phyloP scores from a whole-genome alignment of 208 protist species.

The Crithidia expoeki region DNA sequence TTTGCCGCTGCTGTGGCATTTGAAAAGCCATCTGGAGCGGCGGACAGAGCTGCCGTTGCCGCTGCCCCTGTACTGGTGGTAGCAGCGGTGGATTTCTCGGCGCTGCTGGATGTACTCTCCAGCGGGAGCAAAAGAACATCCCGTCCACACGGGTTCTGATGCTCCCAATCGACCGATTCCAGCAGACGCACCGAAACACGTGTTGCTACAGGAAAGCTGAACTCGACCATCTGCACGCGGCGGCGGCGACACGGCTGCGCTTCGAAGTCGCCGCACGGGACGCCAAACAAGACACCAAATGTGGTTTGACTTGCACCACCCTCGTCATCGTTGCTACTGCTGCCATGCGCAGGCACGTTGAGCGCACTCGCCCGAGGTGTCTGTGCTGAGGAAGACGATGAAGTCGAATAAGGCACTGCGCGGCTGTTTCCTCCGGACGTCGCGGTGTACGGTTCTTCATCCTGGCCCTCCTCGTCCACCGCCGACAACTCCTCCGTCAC shows the following conservation, averaged over 20 bases:
- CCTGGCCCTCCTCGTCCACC: slow-evolving; percentile 15
- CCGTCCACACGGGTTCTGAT: slow-evolving; percentile 3
- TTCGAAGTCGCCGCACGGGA: slow-evolving; percentile 18
- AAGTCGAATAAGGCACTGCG: neutral
- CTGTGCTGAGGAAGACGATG: neutral
- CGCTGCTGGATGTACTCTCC: slow-evolving; percentile 23
- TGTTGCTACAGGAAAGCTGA: slow-evolving; percentile 21
- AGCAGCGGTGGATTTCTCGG: neutral
- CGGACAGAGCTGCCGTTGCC: neutral
- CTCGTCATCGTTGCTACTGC: slow-evolving; percentile 11
- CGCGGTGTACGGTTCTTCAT: slow-evolving; percentile 7
- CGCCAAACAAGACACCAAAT: slow-evolving; percentile 3
- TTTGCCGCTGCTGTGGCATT: neutral
- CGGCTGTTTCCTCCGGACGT: slow-evolving; percentile 4
- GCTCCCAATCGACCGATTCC: slow-evolving; percentile 13
- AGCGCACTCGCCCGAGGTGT: slow-evolving; percentile 16
- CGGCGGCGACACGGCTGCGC: slow-evolving; percentile 28
- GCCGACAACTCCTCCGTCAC: slow-evolving; percentile 13
- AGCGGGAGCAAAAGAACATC: slow-evolving; percentile 31
- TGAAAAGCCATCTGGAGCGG: neutral
- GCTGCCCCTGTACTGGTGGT: neutral
- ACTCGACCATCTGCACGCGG: slow-evolving; percentile 28
- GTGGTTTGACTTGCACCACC: neutral
- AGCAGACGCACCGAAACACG: slow-evolving; percentile 29
- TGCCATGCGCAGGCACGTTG: slow-evolving; percentile 14